Evolutionary conservation across 106 monocot genomes (phyloP), one percentile per base, ranked within the genome.

Genomic region (Dendrobium nobile): DNA sequence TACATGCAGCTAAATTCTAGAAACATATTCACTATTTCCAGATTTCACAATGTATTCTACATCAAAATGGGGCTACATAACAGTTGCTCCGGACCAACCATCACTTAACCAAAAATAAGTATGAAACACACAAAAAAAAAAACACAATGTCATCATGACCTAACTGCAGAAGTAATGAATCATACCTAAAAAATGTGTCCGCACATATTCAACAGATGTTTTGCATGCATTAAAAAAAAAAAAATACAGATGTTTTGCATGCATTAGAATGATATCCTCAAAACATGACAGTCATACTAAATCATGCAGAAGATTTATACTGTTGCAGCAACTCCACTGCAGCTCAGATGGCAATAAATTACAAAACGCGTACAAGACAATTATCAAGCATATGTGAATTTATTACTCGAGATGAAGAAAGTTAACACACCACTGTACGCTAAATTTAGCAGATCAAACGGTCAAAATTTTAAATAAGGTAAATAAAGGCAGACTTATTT

Each of bases 401-500:
- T 22, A 68, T 13, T 70, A 37, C 13, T 37, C 20, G 8, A 31
- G 31, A 26, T 70, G 33, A 70, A 31, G 67, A 11, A 67, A 67
- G 9, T 70, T 31, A 70, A 70, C 15, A 9, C 27, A 70, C 37
- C 33, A 70, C 70, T 31, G 64, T 26, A 13, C 70, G 37, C 15
- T 31, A 70, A 37, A 70, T 13, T 33, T 3, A 70, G 33, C 70
- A 70, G 70, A 31, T 33, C 11, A 70, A 31, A 4, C 70, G n/a
- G 20, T 61, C 10, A 61, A 61, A n/a, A 3, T 70, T 70, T 70
- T 15, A 70, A 11, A 70, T 70, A 33, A 70, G 15, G 2, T 40
- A 64, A 68, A 0, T 28, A 75, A 84, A 48, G 22, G 59, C 8
- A 81, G 72, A 19, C 20, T 64, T 61, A 54, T 59, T 82, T 99